Evolutionary conservation across 208 protist species (phyloP), one percentile per base, ranked within the genome.

Genomic region (Acanthamoeba castellanii): DNA sequence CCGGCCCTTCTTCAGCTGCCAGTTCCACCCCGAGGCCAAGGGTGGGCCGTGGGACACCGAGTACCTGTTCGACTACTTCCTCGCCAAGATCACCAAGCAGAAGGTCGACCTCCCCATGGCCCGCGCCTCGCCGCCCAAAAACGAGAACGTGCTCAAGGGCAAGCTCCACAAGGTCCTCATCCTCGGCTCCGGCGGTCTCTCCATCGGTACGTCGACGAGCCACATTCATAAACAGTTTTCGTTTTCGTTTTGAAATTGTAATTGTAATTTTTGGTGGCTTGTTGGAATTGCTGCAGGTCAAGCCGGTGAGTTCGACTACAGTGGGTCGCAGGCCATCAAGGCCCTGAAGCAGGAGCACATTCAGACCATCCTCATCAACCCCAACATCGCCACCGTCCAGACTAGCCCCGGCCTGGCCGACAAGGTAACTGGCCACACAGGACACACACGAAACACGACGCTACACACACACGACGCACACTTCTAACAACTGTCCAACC

Each of bases 261-360:
- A 55, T 52, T 14, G 4, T 42, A 93, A 89, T 64, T 94, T 11
- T 98, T 99, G 87, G 99, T 99, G 93, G 98, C 99, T 55, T 98
- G 98, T 47, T 42, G 37, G 3, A 42, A 42, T 42, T 42, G 37
- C 37, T 42, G 99, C 99, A 96, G 99, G 99, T 57, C 99, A 99
- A 97, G 99, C 99, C 27, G 99, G 99, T 72, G 99, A 99, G 97
- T 99, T 99, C 96, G 99, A 99, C 98, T 99, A 99, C 98, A 99
- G 98, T 85, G 99, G 99, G 74, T 99, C 98, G 34, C 98, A 99
- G 94, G 99, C 98, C 94, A 99, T 99, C 95, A 99, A 99, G 96
- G 99, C 99, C 3, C 97, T 99, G 16, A 99, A 99, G 96, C 99
- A 99, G 97, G 98, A 99, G 97, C 98, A 98, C 90, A 98, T 99